phyloP scores from a whole-genome alignment of 2,329 filamentous ascomycete species.

The Fusarium sp. region DNA sequence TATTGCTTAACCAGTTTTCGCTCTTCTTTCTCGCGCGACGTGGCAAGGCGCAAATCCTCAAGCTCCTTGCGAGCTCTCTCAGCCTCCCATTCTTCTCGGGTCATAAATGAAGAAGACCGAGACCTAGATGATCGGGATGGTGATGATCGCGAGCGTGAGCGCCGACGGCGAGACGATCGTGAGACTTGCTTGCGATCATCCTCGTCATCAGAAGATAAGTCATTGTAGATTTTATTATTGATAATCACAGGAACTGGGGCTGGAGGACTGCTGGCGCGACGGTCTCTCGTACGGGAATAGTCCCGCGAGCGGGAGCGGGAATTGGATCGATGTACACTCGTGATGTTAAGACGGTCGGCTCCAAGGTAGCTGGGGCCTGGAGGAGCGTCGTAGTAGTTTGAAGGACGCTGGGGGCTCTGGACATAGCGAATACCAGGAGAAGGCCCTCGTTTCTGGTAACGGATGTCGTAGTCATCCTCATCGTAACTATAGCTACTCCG shows the following conservation, averaged over 20 bases:
- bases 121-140: slow-evolving; percentile 45
- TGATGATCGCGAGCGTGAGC: slow-evolving; percentile 50
- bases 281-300: slow-evolving; percentile 61
- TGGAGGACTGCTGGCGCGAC: slow-evolving; percentile 57
- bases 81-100: slow-evolving; percentile 57
- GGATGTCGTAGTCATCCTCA: slow-evolving; percentile 67
- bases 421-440: slow-evolving; percentile 61
- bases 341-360: slow-evolving; percentile 59
- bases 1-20: slow-evolving; percentile 54
- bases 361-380: slow-evolving; percentile 56
- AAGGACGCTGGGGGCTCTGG: slow-evolving; percentile 53
- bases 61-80: slow-evolving; percentile 57
- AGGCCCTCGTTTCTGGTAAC: slow-evolving; percentile 56
- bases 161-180: slow-evolving; percentile 43
- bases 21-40: slow-evolving; percentile 53
- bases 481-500: slow-evolving; percentile 57
- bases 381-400: slow-evolving; percentile 52
- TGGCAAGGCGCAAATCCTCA: slow-evolving; percentile 56
- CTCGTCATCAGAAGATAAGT: slow-evolving; percentile 56
- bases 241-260: slow-evolving; percentile 62
- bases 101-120: slow-evolving; percentile 53
- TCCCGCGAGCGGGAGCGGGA: slow-evolving; percentile 46
- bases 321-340: slow-evolving; percentile 53
- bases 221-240: slow-evolving; percentile 66
- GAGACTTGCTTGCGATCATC: slow-evolving; percentile 49